A percentile compares a stretch with the other conserved stretches of the same genome.
These are phyloP conservation scores for Pseudopyricularia javanii DNA, from an alignment of 2,329 filamentous ascomycete genomes.

Conservation along the genomic window DNA sequence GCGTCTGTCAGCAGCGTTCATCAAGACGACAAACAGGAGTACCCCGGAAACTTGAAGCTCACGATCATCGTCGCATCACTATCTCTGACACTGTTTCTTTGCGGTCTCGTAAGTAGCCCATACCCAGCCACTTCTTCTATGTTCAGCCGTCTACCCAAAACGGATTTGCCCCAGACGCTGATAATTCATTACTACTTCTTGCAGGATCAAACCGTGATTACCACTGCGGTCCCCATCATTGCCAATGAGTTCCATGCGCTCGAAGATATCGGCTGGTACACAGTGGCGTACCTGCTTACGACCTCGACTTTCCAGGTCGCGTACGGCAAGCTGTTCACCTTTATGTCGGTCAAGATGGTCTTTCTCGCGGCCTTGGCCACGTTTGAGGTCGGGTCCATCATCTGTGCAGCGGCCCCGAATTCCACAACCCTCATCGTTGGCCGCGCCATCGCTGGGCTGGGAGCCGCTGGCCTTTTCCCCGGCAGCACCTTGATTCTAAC, in stretches of 20 bases:
- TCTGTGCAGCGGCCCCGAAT: conserved; percentile 21
- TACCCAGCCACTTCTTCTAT: too few relatives aligned
- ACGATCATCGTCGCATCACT: too few relatives aligned
- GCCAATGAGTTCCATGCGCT: conserved; percentile 2
- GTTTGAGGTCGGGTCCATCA: conserved; percentile 35
- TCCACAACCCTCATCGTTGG: conserved; percentile 40
- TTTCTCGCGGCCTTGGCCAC: conserved; percentile 21
- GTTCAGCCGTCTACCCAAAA: too few relatives aligned
- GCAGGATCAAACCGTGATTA: too few relatives aligned
- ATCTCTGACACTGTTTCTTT: too few relatives aligned
- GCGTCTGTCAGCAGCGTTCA: too few relatives aligned
- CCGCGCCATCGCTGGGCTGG: conserved; percentile 37
- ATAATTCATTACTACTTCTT: too few relatives aligned
- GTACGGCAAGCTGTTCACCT: conserved; percentile 31
- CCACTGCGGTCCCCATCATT: neutral
- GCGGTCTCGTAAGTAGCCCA: too few relatives aligned
- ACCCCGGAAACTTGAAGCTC: too few relatives aligned
- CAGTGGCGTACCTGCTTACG: conserved; percentile 26
- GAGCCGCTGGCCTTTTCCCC: conserved; percentile 34
- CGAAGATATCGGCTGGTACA: conserved; percentile 11
- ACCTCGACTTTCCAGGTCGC: conserved; percentile 29
- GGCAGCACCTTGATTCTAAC: conserved; percentile 37
- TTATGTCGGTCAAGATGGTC: conserved; percentile 28
- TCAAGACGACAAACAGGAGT: too few relatives aligned
- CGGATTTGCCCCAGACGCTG: too few relatives aligned